Evolutionary conservation across 768 basidiomycete species (phyloP).

Genomic region (Coprinopsis cinerea): DNA sequence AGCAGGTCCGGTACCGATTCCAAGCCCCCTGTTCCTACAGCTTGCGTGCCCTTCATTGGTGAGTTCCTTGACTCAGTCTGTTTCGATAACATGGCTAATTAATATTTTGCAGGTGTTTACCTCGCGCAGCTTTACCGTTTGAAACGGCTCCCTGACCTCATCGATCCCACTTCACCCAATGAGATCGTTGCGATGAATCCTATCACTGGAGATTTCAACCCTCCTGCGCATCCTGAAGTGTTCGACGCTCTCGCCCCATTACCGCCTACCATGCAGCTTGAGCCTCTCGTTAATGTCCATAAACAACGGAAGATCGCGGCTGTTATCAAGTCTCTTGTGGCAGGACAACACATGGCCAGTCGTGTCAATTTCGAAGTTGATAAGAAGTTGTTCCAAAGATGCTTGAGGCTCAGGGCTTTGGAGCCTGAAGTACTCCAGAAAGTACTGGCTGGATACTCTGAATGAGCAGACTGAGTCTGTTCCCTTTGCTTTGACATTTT

Average conservation of each 20-base stretch:
- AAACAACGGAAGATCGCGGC: constrained; percentile 80
- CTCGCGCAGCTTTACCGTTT: constrained; percentile 63
- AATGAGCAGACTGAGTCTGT: background rate
- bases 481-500: too few relatives aligned
- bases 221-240: constrained; percentile 72
- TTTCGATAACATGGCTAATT: background rate
- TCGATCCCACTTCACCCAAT: constrained; percentile 78
- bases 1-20: constrained; percentile 33
- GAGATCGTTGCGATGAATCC: constrained; percentile 62
- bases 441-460: background rate
- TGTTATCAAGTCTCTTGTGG: constrained; percentile 75
- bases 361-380: constrained; percentile 65
- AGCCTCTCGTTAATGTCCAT: constrained; percentile 84
- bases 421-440: constrained; percentile 47
- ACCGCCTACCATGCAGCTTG: constrained; percentile 72
- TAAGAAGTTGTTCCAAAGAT: constrained; percentile 71
- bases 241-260: constrained; percentile 68
- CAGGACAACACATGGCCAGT: constrained; percentile 78
- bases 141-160: constrained; percentile 67
- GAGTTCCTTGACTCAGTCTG: constrained; percentile 16
- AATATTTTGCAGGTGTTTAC: constrained; percentile 53
- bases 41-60: constrained; percentile 85
- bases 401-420: constrained; percentile 64
- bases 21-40: constrained; percentile 36
- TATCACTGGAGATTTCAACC: constrained; percentile 54